Conservation (phyloP, 2,329 filamentous ascomycete genomes). For the Paracoccidioides brasiliensis region DNA sequence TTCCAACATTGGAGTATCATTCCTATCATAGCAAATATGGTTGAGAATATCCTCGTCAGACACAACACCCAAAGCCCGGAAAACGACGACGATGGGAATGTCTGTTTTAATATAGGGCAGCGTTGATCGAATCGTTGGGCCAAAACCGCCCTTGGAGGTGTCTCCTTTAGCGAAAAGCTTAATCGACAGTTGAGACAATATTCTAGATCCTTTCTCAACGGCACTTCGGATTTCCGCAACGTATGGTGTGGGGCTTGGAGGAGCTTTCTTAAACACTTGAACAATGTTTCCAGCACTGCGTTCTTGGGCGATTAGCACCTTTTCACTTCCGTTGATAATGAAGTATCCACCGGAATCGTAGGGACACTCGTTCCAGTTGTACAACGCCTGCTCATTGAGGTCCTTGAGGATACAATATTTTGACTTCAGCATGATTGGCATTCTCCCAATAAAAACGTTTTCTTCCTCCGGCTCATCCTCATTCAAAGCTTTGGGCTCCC, state of each 20-base stretch:
- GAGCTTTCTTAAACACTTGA: slow-evolving; percentile 95
- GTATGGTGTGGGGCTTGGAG: slow-evolving; percentile 82
- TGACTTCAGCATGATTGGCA: slow-evolving; percentile 97
- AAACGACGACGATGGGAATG: slow-evolving; percentile 87
- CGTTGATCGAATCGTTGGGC: slow-evolving; percentile 78
- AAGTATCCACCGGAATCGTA: slow-evolving; percentile 99
- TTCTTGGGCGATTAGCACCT: slow-evolving; percentile 95
- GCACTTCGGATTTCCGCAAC: slow-evolving; percentile 94
- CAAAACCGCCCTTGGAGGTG: slow-evolving; percentile 62
- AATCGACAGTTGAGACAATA: slow-evolving; percentile 85
- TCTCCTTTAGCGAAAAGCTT: slow-evolving; percentile 84
- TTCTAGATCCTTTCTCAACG: slow-evolving; percentile 84
- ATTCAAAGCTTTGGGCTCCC: slow-evolving; percentile 33
- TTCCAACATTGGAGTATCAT: slow-evolving; percentile 93
- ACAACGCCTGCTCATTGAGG: slow-evolving; percentile 72
- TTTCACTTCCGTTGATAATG: slow-evolving; percentile 97
- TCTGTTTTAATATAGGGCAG: slow-evolving; percentile 90
- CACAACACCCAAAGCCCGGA: slow-evolving; percentile 87
- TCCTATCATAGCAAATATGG: slow-evolving; percentile 91
- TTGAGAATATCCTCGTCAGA: slow-evolving; percentile 97
- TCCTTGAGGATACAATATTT: slow-evolving; percentile 84
- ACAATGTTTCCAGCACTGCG: slow-evolving; percentile 97
- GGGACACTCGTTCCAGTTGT: slow-evolving; percentile 87
- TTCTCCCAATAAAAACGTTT: slow-evolving; percentile 81
- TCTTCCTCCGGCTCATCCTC: slow-evolving; percentile 49